Evolutionary conservation across 345 rosid species (phyloP), one percentile per base, ranked within the genome.

Genomic region (Eutrema heterophyllum): DNA sequence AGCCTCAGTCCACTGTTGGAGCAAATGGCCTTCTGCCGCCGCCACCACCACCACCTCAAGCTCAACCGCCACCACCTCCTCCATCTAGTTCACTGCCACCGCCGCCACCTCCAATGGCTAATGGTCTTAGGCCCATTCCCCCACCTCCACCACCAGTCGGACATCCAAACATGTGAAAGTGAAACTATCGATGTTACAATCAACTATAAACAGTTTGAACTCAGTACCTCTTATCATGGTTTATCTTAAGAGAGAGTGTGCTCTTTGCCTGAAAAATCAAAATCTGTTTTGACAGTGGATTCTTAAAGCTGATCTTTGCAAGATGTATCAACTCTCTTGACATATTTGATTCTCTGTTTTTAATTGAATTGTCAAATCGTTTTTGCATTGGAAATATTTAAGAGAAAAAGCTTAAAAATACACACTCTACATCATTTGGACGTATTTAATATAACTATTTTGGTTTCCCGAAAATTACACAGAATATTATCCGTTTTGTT

Each of bases 61-160:
- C 83, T 4, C 95, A 89, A 0, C 92, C 93, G 2, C 94, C 94
- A 1, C 97, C 96, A 18, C 89, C 92, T 0, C 85, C 90, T 33
- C 86, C 86, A 27, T 89, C 87, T 43, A 74, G 92, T 75, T 82
- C 87, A 30, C 30, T 83, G 45, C 90, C 92, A 24, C 97, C 96
- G 4, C 95, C 93, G 0, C 97, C 97, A 0, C 96, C 94, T 33
- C 90, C 90, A 2, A 84, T 93, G 92, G 79, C 58, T 38, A 91
- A 87, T 54, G 98, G 93, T 1, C 84, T 85, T 41, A 83, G 91
- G 73, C 81, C 88, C 21, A 85, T 85, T 85, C 93, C 89, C 58
- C 91, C 88, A 13, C 92, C 89, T 33, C 93, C 91, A 12, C 90
- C 90, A 38, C 92, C 96, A 40, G 83, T 84, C 57, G 93, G 92